Percentiles rank a stretch among this genome's conserved stretches.
Evolutionary conservation across 2,329 filamentous ascomycete species (phyloP).

Genomic region (Clarireedia sp.): DNA sequence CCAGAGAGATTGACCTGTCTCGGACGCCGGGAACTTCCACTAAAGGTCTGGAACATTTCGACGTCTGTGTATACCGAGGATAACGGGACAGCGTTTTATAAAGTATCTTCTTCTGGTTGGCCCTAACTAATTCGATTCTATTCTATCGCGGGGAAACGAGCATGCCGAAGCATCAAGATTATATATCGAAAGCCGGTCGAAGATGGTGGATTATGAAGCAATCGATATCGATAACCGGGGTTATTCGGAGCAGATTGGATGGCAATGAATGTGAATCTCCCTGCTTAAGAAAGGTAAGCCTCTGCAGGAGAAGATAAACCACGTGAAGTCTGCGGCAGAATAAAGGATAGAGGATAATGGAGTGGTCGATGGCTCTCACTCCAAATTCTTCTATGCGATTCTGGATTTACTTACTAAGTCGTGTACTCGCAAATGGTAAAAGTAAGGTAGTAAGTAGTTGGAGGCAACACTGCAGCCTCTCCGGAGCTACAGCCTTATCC

Average conservation of each 20-base stretch:
- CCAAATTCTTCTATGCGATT: not conserved
- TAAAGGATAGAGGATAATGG: no score
- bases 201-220: not conserved
- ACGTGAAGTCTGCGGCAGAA: no score
- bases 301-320: no score
- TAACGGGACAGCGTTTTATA: not conserved
- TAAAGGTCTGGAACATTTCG: slow-evolving; percentile 85
- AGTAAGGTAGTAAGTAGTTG: not conserved
- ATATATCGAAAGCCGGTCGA: not conserved
- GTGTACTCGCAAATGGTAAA: not conserved
- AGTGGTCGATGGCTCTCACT: not conserved
- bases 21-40: slow-evolving; percentile 73
- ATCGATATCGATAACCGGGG: not conserved
- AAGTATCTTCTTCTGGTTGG: slow-evolving; percentile 2
- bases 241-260: not conserved
- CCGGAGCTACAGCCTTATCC: not conserved
- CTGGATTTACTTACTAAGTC: not conserved
- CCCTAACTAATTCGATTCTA: slow-evolving; percentile 13
- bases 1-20: slow-evolving; percentile 93
- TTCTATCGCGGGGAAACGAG: slow-evolving; percentile 10
- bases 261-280: not conserved
- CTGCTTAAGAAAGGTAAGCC: no score
- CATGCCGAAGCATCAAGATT: slow-evolving; percentile 16
- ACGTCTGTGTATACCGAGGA: no score
- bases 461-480: not conserved